Evolutionary conservation across 1,284 basidiomycete genomes (phyloP).

Genomic region (Microbotryum lychnidis-dioicae): DNA sequence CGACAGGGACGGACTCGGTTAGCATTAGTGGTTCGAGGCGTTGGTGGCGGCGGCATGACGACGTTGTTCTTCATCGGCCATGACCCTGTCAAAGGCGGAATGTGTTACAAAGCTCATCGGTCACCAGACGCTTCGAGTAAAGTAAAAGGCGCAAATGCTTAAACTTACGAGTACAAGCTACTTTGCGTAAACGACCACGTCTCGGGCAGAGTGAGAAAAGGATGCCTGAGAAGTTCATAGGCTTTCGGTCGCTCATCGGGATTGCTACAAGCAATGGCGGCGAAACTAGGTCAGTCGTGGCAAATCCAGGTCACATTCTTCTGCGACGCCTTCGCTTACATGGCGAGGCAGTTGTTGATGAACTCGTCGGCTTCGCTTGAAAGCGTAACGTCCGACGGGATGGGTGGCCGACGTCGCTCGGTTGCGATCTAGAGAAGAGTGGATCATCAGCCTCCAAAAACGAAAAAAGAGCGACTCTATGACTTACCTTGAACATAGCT

Average conservation of each 20-base stretch:
- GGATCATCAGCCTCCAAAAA: constrained; percentile 17
- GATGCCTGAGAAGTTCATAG: constrained; percentile 68
- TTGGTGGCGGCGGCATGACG: constrained; percentile 10
- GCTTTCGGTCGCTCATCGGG: constrained; percentile 80
- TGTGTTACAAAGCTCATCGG: background rate
- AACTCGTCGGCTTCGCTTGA: constrained; percentile 75
- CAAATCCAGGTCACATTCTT: too few relatives aligned
- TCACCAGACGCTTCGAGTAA: background rate
- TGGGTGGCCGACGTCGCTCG: constrained; percentile 73
- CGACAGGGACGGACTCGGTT: background rate
- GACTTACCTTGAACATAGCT: constrained; percentile 80
- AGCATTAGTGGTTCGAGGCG: background rate
- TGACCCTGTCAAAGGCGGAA: constrained; percentile 7
- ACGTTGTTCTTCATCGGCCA: constrained; percentile 17
- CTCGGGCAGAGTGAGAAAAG: constrained; percentile 66
- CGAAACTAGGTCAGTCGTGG: background rate
- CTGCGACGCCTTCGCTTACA: constrained; percentile 49
- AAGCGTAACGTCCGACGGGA: constrained; percentile 72
- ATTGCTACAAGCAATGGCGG: constrained; percentile 49
- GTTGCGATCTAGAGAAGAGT: constrained; percentile 57
- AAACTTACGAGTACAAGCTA: constrained; percentile 27
- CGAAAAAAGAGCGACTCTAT: background rate
- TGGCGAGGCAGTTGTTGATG: constrained; percentile 78
- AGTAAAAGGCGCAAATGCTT: too few relatives aligned
- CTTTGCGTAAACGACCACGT: constrained; percentile 57